Evolutionary conservation across 2,329 filamentous ascomycete species (phyloP).

Genomic region (Annulohypoxylon truncatum): DNA sequence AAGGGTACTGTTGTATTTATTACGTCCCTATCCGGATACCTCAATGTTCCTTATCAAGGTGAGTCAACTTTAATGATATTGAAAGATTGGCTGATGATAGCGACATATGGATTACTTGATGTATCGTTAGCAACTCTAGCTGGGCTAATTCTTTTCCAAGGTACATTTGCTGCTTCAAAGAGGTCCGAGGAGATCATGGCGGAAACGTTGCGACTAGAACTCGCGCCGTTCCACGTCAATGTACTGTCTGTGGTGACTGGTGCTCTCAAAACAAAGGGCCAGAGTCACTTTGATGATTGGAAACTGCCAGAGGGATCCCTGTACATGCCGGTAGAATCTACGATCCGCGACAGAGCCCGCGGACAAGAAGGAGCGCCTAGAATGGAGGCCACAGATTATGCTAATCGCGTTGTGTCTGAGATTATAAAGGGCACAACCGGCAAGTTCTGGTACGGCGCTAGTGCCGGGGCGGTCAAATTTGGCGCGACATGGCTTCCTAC

Average conservation of each 20-base stretch:
- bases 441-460: neutral
- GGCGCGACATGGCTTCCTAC: neutral
- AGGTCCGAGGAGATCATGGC: neutral
- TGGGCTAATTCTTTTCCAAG: neutral
- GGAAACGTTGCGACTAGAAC: neutral
- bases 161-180: neutral
- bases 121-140: neutral
- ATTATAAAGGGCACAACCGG: neutral
- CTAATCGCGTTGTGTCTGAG: neutral
- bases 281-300: constrained; percentile 13
- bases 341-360: neutral
- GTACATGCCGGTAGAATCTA: neutral
- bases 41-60: neutral
- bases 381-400: neutral
- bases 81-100: neutral
- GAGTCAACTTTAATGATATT: neutral
- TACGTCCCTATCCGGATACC: neutral
- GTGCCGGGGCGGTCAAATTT: neutral
- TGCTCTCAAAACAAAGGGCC: constrained; percentile 3
- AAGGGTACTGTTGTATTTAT: neutral
- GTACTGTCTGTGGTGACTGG: constrained; percentile 5
- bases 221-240: neutral
- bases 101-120: neutral
- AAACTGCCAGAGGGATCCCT: constrained; percentile 1
- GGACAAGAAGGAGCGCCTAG: neutral